Base-by-base conservation (phyloP, 176 grass and related monocot genomes). In the Oryza glumipatula region DNA sequence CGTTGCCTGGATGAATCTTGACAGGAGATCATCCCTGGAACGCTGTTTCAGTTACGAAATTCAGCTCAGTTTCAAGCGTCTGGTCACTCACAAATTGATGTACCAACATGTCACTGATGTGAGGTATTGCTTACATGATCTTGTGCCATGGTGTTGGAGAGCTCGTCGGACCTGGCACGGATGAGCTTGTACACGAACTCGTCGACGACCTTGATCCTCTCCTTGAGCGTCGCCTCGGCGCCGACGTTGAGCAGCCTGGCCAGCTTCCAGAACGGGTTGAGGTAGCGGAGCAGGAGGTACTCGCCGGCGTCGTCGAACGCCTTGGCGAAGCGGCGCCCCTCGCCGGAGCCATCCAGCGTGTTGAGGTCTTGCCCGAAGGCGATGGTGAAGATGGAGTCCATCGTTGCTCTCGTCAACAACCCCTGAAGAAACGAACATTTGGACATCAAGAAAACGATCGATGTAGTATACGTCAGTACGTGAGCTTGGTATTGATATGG, bases 371-470 rank as follows among this genome's bases (percentile, higher is more conserved):
- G 6, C 91, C 91, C 91, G 51, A 96, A 96, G 3, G 74, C 83
- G 41, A 93, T 80, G 45, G 72, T 82, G 65, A 89, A 91, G 65
- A 93, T 91, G 61, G 94, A 93, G 45, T 96, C 94, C 91, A 96
- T 93, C 14, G 94, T 91, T 0, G 88, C 89, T 52, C 76, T 83
- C 81, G 86, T 82, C 23, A 92, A 81, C 24, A 93, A 80, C 12
- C 39, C 84, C 86, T 91, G 77, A 33, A 82, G 26, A 84, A 48
- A 36, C 5, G 5, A 16, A 52, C 2, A 47, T 47, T 47, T 47
- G 49, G 15, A 52, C 14, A 52, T 52, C 49, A 52, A 52, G 15
- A 52, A 52, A 0, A 52, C 49, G 49, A 36, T 36, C 49, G 49
- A 36, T 36, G 35, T 36, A 36, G 35, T 6, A 5, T 17, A 52